phyloP scores from a whole-genome alignment of 1,284 basidiomycete species.

The Apiotrichum sp. region DNA sequence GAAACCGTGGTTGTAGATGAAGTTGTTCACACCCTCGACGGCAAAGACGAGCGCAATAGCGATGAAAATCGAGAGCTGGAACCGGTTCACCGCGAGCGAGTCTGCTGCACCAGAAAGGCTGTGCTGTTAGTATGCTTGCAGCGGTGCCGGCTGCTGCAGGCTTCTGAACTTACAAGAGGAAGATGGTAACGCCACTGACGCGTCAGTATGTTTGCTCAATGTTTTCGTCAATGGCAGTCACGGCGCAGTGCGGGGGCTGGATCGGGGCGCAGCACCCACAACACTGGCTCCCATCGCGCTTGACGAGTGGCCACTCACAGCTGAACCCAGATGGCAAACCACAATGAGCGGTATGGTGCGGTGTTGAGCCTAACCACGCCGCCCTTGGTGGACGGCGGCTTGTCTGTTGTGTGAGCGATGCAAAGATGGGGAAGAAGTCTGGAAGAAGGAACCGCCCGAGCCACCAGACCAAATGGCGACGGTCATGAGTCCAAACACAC shows the following conservation, averaged over 20 bases:
- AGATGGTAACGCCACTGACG: conserved; percentile 34
- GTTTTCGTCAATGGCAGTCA: background rate
- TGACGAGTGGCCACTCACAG: conserved; percentile 20
- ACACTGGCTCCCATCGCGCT: too few species aligned
- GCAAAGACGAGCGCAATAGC: conserved; percentile 82
- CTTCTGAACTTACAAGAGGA: conserved; percentile 33
- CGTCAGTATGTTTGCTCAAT: background rate
- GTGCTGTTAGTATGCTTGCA: background rate
- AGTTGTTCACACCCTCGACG: conserved; percentile 36
- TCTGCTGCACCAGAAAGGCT: conserved; percentile 39
- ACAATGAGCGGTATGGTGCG: conserved; percentile 50
- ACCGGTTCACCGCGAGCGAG: conserved; percentile 34
- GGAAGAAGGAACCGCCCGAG: too few species aligned
- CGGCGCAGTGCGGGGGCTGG: too few species aligned
- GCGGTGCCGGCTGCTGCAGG: too few species aligned
- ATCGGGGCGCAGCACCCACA: too few species aligned
- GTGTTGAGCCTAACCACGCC: too few species aligned
- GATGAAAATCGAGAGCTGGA: conserved; percentile 78
- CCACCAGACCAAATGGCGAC: too few species aligned
- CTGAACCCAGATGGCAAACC: conserved; percentile 78
- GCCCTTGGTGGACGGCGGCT: too few species aligned
- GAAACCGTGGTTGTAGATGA: conserved; percentile 7
- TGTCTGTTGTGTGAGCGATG: too few species aligned
- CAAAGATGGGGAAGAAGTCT: too few species aligned
- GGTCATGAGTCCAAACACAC: too few species aligned